phyloP scores from a whole-genome alignment of 116 monocot genomes.

The Cymodocea nodosa region DNA sequence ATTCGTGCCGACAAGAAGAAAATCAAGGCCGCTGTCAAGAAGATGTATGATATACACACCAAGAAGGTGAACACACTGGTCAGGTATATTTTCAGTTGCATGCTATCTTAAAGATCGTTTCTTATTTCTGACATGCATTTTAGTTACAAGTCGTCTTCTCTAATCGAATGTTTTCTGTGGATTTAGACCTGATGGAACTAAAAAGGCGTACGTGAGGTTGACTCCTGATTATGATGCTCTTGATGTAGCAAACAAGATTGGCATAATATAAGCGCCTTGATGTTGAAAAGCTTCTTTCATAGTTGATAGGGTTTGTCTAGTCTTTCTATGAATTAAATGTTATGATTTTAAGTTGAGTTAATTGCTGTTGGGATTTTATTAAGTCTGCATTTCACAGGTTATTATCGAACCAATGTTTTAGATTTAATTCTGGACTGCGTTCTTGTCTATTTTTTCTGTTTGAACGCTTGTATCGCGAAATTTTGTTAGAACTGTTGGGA shows the following conservation, averaged over 20 bases:
- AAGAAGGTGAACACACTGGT: conserved; percentile 50
- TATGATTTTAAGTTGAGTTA: no score
- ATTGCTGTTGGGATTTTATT: no score
- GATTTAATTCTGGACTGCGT: no score
- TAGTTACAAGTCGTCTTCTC: neutral
- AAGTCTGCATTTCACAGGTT: no score
- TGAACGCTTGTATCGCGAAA: no score
- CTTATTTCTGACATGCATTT: neutral
- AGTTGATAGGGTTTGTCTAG: no score
- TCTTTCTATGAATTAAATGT: no score
- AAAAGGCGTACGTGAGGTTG: conserved; percentile 36
- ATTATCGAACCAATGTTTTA: no score
- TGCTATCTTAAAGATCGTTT: no score
- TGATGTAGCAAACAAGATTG: conserved; percentile 41
- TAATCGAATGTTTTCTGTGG: neutral
- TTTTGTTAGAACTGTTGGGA: no score
- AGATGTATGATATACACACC: conserved; percentile 54
- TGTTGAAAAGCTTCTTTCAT: no score
- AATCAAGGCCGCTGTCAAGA: conserved; percentile 49
- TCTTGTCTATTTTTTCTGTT: no score
- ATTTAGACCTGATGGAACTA: conserved; percentile 29
- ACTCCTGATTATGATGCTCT: conserved; percentile 33
- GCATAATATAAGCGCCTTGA: conserved; percentile 13
- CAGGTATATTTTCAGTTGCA: conserved; percentile 6
- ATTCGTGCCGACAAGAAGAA: conserved; percentile 49